These are phyloP conservation scores for Zygoascus tannicola DNA, from an alignment of 805 yeast species.

Conservation along the genomic window DNA sequence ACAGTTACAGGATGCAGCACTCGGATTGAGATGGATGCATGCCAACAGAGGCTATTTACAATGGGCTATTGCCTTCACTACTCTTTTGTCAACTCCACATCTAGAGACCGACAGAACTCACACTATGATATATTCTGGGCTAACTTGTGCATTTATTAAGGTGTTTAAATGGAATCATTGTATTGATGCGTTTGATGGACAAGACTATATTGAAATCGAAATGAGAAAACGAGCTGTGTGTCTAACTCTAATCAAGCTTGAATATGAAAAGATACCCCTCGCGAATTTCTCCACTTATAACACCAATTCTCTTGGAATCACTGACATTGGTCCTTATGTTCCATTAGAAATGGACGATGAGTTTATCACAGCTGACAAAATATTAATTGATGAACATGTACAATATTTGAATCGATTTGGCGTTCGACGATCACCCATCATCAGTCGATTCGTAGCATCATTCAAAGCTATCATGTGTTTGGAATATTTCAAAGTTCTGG, in stretches of 20 bases:
- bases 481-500: constrained; percentile 5
- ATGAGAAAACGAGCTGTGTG: constrained; percentile 13
- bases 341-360: constrained; percentile 80
- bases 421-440: constrained; percentile 27
- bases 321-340: constrained; percentile 22
- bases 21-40: constrained; percentile 1
- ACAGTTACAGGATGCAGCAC: neutral
- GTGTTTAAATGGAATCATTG: constrained; percentile 5
- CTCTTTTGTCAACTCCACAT: neutral
- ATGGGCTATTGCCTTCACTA: neutral
- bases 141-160: constrained; percentile 8
- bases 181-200: constrained; percentile 9
- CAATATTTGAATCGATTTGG: no score
- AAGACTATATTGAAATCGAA: constrained; percentile 9
- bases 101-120: constrained; percentile 10
- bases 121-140: neutral
- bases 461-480: constrained; percentile 6
- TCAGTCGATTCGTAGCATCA: constrained; percentile 10
- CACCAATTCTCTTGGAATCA: constrained; percentile 3
- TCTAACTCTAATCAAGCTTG: constrained; percentile 7
- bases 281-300: constrained; percentile 1
- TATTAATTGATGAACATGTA: no score
- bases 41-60: neutral
- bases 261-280: neutral
- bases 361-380: constrained; percentile 51